Evolutionary conservation across 176 grass and related monocot species (phyloP).

Genomic region (Hordeum marinum): DNA sequence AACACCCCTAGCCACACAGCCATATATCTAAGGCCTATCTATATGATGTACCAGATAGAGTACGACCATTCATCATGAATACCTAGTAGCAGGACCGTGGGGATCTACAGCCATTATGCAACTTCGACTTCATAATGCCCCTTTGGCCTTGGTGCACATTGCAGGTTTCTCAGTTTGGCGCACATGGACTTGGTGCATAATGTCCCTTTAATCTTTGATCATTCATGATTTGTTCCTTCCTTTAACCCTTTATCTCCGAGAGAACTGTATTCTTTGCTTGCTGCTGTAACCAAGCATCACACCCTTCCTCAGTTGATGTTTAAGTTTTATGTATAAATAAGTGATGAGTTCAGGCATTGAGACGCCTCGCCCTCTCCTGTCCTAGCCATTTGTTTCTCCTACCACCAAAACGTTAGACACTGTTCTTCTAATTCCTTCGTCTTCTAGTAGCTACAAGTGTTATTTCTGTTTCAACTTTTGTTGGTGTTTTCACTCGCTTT

Average conservation of each 20-base stretch:
- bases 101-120: no score
- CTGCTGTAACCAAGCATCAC: background rate
- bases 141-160: no score
- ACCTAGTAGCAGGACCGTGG: no score
- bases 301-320: background rate
- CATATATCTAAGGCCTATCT: no score
- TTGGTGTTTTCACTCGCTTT: background rate
- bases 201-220: no score
- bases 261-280: background rate
- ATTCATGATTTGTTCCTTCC: background rate
- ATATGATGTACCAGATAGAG: no score
- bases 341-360: background rate
- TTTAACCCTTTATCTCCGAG: background rate
- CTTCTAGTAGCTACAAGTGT: background rate
- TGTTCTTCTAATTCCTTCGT: background rate
- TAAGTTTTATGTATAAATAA: background rate
- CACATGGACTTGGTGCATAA: no score
- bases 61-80: no score
- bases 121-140: no score
- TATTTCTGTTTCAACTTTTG: background rate
- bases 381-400: background rate
- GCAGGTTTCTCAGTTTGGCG: no score
- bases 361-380: background rate
- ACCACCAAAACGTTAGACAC: background rate
- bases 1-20: no score